Conservation (phyloP, 495 filamentous ascomycete genomes). For the Friedmanniomyces simplex region DNA sequence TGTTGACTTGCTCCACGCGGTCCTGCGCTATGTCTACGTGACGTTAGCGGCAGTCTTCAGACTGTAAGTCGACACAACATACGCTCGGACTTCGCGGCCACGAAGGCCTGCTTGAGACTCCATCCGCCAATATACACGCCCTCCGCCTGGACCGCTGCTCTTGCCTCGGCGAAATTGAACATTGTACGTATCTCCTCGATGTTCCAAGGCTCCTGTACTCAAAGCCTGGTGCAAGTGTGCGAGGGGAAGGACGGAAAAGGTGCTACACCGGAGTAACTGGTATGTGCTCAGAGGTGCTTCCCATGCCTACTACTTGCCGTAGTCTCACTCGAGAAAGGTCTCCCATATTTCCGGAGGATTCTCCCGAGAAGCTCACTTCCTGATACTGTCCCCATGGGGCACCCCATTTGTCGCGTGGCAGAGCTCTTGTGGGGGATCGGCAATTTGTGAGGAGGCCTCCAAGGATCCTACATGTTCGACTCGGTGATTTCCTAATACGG, state of each 20-base stretch:
- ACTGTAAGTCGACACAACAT: background rate
- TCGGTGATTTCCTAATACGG: background rate
- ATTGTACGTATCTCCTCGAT: too few relatives aligned
- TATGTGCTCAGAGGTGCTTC: too few relatives aligned
- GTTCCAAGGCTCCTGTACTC: too few relatives aligned
- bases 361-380: background rate
- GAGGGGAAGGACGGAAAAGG: background rate
- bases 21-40: background rate
- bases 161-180: background rate
- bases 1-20: constrained; percentile 1
- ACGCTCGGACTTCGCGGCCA: background rate
- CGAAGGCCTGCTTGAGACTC: constrained; percentile 5
- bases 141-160: constrained; percentile 1
- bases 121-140: constrained; percentile 15
- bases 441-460: background rate
- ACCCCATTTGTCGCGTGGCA: background rate
- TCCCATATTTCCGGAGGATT: background rate
- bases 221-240: background rate
- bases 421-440: background rate
- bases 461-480: too few relatives aligned
- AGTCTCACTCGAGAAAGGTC: background rate
- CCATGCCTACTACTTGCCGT: background rate
- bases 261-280: too few relatives aligned
- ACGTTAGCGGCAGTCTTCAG: background rate
- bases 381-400: background rate